Percentiles rank a stretch among this genome's conserved stretches.
phyloP scores from a whole-genome alignment of 192 early-diverging fungal species.

The Cladochytrium replicatum region DNA sequence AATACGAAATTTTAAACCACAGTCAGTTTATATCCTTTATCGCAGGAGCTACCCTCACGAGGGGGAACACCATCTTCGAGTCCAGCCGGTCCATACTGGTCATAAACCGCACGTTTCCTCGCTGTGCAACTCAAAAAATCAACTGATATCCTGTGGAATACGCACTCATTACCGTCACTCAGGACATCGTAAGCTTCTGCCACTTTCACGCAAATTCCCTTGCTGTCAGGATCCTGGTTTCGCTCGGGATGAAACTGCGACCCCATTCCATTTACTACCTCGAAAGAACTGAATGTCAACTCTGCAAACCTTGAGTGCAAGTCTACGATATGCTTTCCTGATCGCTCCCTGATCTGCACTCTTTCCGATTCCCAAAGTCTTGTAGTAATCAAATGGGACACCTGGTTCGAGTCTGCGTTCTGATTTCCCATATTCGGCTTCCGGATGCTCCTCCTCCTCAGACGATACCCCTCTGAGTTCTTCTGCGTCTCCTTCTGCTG shows the following conservation, averaged over 20 bases:
- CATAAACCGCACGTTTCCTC: constrained; percentile 38
- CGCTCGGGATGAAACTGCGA: constrained; percentile 39
- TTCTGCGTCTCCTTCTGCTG: no score
- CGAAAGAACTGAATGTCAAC: background rate
- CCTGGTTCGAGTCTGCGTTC: no score
- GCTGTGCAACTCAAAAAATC: constrained; percentile 13
- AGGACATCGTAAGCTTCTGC: constrained; percentile 41
- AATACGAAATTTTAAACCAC: no score
- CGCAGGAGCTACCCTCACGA: constrained; percentile 20
- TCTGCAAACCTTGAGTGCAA: background rate
- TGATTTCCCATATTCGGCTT: no score
- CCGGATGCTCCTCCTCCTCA: no score
- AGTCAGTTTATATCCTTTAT: background rate
- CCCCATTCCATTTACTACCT: background rate
- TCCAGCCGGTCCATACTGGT: constrained; percentile 44
- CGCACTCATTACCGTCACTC: constrained; percentile 20
- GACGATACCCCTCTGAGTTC: no score
- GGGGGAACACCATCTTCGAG: constrained; percentile 39
- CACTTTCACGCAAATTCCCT: constrained; percentile 26
- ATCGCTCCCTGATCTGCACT: background rate
- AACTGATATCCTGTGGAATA: background rate
- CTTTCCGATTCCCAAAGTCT: background rate
- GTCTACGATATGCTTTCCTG: background rate
- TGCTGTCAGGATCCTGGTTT: constrained; percentile 24
- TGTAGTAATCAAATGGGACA: constrained; percentile 1